Base-by-base conservation (phyloP, 345 rosid genomes). In the Rhodamnia rubescens region DNA sequence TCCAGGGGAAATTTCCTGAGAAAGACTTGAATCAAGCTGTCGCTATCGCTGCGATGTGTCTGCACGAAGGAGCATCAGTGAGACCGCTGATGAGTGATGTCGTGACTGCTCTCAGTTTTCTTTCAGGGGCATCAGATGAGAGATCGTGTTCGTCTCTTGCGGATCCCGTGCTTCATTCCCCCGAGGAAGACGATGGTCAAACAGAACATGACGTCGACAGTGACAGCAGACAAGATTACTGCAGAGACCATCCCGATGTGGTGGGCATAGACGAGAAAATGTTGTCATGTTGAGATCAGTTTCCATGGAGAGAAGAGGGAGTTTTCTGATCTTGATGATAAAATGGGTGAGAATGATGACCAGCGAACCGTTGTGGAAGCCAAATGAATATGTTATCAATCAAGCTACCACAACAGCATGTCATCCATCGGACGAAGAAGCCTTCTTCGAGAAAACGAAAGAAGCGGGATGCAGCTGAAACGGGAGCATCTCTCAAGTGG, bases 11-110 rank as follows among this genome's bases (percentile, higher is more conserved):
- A 78, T 92, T 93, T 57, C 93, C 97, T 0, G 98, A 91, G 85
- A 94, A 92, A 83, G 95, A 92, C 53, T 89, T 96, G 87, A 95
- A 95, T 86, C 97, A 96, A 91, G 98, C 94, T 2, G 95, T 96
- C 69, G 99, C 97, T 12, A 92, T 96, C 78, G 91, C 97, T 85
- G 95, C 98, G 44, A 96, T 96, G 99, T 96, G 99, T 56, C 82
- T 95, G 83, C 99, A 95, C 88, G 97, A 95, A 32, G 97, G 93
- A 90, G 81, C 96, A 69, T 90, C 88, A 1, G 94, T 95, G 24
- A 96, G 99, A 69, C 99, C 99, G 24, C 87, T 94, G 83, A 94
- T 96, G 85, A 92, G 96, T 26, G 98, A 96, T 83, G 92, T 93
- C 0, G 94, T 92, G 86, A 93, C 92, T 27, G 94, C 98, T 54